Conservation (phyloP, 2,329 filamentous ascomycete species). For the Chrysosporium keratinophilum region DNA sequence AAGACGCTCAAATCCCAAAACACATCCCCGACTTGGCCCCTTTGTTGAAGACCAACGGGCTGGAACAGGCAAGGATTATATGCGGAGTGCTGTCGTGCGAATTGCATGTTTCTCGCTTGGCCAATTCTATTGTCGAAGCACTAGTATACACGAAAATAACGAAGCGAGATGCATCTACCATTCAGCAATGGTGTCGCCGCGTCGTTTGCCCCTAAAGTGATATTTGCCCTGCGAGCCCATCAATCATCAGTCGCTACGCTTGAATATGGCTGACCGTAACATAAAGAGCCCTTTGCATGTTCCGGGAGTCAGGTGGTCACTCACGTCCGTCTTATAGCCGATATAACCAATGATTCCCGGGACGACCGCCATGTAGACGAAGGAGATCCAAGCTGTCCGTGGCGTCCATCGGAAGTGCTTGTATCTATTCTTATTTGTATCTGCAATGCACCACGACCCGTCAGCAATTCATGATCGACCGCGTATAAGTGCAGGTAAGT, state of each 20-base stretch:
- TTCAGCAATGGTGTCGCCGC: conserved; percentile 73
- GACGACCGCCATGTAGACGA: conserved; percentile 65
- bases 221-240: conserved; percentile 61
- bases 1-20: too few relatives aligned
- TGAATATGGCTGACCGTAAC: neutral
- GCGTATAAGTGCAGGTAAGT: neutral
- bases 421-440: conserved; percentile 73
- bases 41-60: too few relatives aligned
- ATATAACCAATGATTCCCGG: conserved; percentile 60
- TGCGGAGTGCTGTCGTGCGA: too few relatives aligned
- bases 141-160: neutral
- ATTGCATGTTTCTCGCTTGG: too few relatives aligned
- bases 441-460: conserved; percentile 37
- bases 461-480: neutral
- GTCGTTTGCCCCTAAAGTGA: conserved; percentile 75
- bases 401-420: conserved; percentile 93
- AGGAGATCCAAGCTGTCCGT: conserved; percentile 66
- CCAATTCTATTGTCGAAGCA: too few relatives aligned
- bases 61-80: too few relatives aligned
- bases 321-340: conserved; percentile 76
- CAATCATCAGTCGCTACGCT: conserved; percentile 2
- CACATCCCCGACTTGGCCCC: too few relatives aligned
- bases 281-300: neutral
- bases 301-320: conserved; percentile 31
- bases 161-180: conserved; percentile 41